These are phyloP conservation scores for Candida dendrica DNA, from an alignment of 805 yeast species.

Conservation along the genomic window DNA sequence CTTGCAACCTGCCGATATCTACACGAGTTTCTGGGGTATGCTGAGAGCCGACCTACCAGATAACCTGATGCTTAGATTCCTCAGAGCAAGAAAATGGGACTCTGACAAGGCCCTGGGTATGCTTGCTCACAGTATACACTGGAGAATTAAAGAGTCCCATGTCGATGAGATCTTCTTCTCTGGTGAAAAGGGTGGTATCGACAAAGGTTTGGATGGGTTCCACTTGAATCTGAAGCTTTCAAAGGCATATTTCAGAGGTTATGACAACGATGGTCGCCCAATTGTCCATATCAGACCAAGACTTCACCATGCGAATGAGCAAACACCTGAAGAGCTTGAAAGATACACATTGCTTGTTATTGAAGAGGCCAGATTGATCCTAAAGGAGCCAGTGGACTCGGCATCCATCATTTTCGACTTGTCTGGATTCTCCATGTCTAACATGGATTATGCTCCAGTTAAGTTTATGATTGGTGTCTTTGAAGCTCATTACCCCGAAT, in stretches of 20 bases:
- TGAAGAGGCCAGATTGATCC: slow-evolving; percentile 72
- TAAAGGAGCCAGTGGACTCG: slow-evolving; percentile 70
- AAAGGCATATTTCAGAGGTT: slow-evolving; percentile 71
- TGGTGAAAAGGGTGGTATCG: slow-evolving; percentile 63
- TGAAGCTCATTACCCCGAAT: slow-evolving; percentile 96
- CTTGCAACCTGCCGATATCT: slow-evolving; percentile 43
- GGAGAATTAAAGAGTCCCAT: slow-evolving; percentile 61
- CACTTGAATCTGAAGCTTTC: slow-evolving; percentile 41
- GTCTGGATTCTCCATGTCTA: slow-evolving; percentile 77
- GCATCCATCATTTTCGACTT: slow-evolving; percentile 84
- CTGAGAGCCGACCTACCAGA: slow-evolving; percentile 78
- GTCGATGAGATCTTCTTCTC: slow-evolving; percentile 56
- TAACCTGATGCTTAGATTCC: slow-evolving; percentile 63
- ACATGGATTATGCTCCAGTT: slow-evolving; percentile 90
- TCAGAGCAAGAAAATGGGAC: slow-evolving; percentile 85
- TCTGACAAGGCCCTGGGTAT: slow-evolving; percentile 59
- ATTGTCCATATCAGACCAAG: slow-evolving; percentile 76
- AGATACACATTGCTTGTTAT: slow-evolving; percentile 68
- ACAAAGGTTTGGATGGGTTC: slow-evolving; percentile 36
- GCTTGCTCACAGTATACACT: slow-evolving; percentile 65
- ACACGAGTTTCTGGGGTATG: slow-evolving; percentile 49
- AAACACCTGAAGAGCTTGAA: slow-evolving; percentile 65
- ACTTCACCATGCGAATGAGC: slow-evolving; percentile 63
- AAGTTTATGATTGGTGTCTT: slow-evolving; percentile 83
- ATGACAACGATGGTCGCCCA: slow-evolving; percentile 69